A percentile compares a stretch with the other conserved stretches of the same genome.
These are phyloP conservation scores for Fusarium chuoi DNA, from an alignment of 2,329 filamentous ascomycete species.

Conservation along the genomic window DNA sequence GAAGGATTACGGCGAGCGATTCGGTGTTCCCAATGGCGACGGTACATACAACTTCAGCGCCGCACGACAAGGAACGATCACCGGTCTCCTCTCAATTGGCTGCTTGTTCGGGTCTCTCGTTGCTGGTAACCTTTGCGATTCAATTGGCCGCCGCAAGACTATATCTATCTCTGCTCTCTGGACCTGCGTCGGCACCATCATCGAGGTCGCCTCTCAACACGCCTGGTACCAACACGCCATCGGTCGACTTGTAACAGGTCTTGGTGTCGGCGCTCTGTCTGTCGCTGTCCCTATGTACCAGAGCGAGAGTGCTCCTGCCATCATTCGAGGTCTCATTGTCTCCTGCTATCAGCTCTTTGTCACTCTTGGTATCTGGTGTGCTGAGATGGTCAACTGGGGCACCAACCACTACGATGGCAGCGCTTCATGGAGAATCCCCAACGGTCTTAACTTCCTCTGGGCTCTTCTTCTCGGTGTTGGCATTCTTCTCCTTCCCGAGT, in stretches of 20 bases:
- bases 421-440: constrained; percentile 71
- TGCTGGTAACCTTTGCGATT: constrained; percentile 70
- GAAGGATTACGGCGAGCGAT: constrained; percentile 65
- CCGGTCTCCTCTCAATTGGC: constrained; percentile 70
- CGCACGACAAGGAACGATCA: constrained; percentile 69
- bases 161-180: constrained; percentile 72
- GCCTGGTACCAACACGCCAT: constrained; percentile 73
- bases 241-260: constrained; percentile 72
- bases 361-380: constrained; percentile 72
- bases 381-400: constrained; percentile 70
- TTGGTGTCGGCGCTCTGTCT: constrained; percentile 72
- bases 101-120: constrained; percentile 67
- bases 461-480: constrained; percentile 61
- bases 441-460: constrained; percentile 66
- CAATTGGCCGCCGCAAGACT: constrained; percentile 68
- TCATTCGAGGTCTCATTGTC: constrained; percentile 72
- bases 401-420: constrained; percentile 60
- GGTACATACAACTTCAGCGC: constrained; percentile 63
- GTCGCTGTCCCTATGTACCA: constrained; percentile 76
- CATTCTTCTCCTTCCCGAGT: constrained; percentile 65
- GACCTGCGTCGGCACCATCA: constrained; percentile 71
- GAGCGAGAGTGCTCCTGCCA: constrained; percentile 71
- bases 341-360: constrained; percentile 76
- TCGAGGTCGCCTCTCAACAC: constrained; percentile 67
- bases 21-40: constrained; percentile 56